These are phyloP conservation scores for Sporothrix phasma DNA, from an alignment of 2,329 filamentous ascomycete genomes.

Conservation along the genomic window DNA sequence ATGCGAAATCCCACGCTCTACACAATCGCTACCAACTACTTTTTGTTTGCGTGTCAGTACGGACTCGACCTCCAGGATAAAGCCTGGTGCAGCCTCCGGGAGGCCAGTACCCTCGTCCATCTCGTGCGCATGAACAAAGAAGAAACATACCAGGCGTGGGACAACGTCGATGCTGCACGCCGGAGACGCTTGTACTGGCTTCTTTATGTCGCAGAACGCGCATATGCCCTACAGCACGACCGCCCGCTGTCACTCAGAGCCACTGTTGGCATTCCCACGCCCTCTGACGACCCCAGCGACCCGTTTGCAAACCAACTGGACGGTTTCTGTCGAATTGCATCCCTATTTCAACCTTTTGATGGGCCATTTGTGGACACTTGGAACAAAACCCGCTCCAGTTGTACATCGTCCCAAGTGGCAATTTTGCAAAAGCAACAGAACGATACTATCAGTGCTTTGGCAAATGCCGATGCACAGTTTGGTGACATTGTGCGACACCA, in stretches of 20 bases:
- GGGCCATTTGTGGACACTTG: slow-evolving; percentile 53
- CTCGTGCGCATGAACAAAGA: slow-evolving; percentile 53
- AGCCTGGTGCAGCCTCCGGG: slow-evolving; percentile 70
- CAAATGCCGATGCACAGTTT: slow-evolving; percentile 44
- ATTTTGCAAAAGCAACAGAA: slow-evolving; percentile 53
- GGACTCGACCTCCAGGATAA: slow-evolving; percentile 63
- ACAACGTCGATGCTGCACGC: slow-evolving; percentile 50
- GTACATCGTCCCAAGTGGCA: slow-evolving; percentile 46
- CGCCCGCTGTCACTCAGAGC: slow-evolving; percentile 61
- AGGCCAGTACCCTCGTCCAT: slow-evolving; percentile 61
- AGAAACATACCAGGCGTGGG: slow-evolving; percentile 50
- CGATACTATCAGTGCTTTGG: slow-evolving; percentile 42
- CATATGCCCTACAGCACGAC: slow-evolving; percentile 61
- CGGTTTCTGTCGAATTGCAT: slow-evolving; percentile 50
- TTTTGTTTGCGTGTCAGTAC: slow-evolving; percentile 64
- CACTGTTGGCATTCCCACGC: slow-evolving; percentile 54
- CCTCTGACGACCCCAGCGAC: slow-evolving; percentile 51
- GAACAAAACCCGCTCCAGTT: slow-evolving; percentile 53
- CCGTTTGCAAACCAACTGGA: slow-evolving; percentile 42
- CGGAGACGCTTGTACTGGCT: slow-evolving; percentile 64
- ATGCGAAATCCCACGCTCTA: slow-evolving; percentile 46
- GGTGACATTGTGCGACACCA: slow-evolving; percentile 49
- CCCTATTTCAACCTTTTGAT: slow-evolving; percentile 56
- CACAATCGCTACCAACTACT: slow-evolving; percentile 63
- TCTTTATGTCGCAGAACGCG: slow-evolving; percentile 59